Base-by-base conservation (phyloP, 371 early-diverging fungal genomes). In the Zychaea mexicana region DNA sequence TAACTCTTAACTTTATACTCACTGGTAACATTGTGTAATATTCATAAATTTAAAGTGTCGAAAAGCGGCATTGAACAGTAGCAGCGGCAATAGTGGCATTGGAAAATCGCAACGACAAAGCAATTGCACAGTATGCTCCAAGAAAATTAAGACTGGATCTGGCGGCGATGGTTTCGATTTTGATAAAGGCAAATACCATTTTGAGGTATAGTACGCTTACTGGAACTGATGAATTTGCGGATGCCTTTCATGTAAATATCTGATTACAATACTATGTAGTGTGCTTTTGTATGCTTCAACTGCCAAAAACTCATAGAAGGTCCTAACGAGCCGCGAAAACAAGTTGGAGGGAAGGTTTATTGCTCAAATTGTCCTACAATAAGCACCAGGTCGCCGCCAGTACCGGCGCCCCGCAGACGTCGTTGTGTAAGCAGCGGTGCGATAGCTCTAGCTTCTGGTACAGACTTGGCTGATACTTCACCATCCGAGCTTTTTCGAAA, bases 351-450 rank as follows among this genome's bases (percentile, higher is more conserved):
- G 21, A 30, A 42, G 27, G 27, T 30, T 12, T 38, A 30, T 27
- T 60, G 60, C 17, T 10, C 17, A 10, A 13, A 30, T 19, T 54
- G 55, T 54, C 0, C 0, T 27, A 52, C 27, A 24, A 52, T 7
- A 28, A 27, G 22, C n/a, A 52, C 7, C 46, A 38, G 17, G 10
- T 60, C 28, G n/a, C 42, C 38, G 10, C 36, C 47, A 19, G 46
- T 42, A 22, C 39, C 42, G 17, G 27, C 47, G 15, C 60, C 31
- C 12, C 60, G 19, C 26, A 19, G 60, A 19, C 60, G 60, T 46
- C 60, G 46, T 21, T 60, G 60, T 31, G 13, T 42, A n/a, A 46
- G 60, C 28, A 46, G 60, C 21, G 31, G 47, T n/a, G 46, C 46
- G 17, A 31, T 39, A 45, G 39, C 31, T 9, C 22, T 42, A n/a